Base-by-base conservation (phyloP, 495 filamentous ascomycete species). In the Trichoderma asperelloides region DNA sequence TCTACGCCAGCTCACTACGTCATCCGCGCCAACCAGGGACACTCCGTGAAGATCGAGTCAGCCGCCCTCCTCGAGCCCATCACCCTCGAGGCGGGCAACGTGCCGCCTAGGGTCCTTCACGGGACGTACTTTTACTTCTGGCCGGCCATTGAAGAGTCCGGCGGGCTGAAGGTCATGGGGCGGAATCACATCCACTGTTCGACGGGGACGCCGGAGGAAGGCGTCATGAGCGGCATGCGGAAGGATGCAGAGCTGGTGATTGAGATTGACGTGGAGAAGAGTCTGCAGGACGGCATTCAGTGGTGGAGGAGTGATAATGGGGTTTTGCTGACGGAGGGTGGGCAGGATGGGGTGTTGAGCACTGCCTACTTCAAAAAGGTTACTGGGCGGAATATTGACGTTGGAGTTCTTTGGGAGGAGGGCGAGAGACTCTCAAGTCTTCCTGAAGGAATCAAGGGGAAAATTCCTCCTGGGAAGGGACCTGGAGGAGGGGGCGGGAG, bases 21-120 rank as follows among this genome's bases (percentile, higher is more conserved):
- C 16, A 96, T 98, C 80, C 93, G 95, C 72, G 95, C 95, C 1
- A 95, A 91, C 69, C 95, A 98, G 79, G 95, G 95, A 63, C 95
- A 97, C 79, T 85, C 80, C 71, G 85, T 93, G 74, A 81, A 80
- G 62, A 77, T 98, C 55, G 87, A 89, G 27, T 84, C 85, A 33
- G 86, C 87, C 28, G 81, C 82, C 0, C 82, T 96, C 18, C 86
- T 95, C 16, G 84, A 80, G 21, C 87, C 87, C 15, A 75, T 97
- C 70, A 88, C 78, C 25, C 75, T 76, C 27, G 76, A 77, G 23
- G 72, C 72, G 1, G 72, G 69, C 2, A 82, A 86, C 65, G 69
- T 92, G 8, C 91, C 92, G 0, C 77, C 76, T 0, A 77, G 80
- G 0, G 90, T 91, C 1, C 85, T 98, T 2, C 95, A 98, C 74